Base-by-base conservation (phyloP, 2,329 filamentous ascomycete genomes). In the Cladosporium sp. region DNA sequence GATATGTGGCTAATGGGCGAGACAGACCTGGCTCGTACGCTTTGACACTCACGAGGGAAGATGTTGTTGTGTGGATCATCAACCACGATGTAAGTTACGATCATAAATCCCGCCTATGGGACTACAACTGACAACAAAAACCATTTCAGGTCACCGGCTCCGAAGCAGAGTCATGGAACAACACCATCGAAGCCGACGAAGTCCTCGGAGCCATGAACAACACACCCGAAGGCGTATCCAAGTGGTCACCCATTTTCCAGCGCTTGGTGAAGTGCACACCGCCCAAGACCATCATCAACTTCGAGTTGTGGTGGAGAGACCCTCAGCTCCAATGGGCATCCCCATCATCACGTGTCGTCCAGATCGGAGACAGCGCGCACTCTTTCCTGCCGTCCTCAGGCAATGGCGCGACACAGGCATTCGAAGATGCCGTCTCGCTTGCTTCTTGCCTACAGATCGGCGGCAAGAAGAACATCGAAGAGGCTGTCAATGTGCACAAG, bases 261-360 rank as follows among this genome's bases (percentile, higher is more conserved):
- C 79, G 79, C 2, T 80, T 82, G 1, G 77, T 84, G 18, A 73
- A 76, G 46, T 77, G 77, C 60, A 83, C 66, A 6, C 68, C 68
- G 6, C 64, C 69, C 16, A 58, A 56, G 18, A 57, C 62, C 16
- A 65, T 72, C 16, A 77, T 85, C 1, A 83, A 85, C 70, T 85
- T 83, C 82, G 84, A 84, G 72, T 81, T 85, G n/a, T 82, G 82
- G 62, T 85, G 84, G 69, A 78, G 83, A 49, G 83, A 85, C 67
- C 83, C 83, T 1, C 75, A 85, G 16, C 81, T 83, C 0, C 82
- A 78, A 0, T 85, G 83, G 83, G 78, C 84, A 3, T 83, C 81
- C 0, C 74, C 75, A 16, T 80, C 80, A 63, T 80, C 82, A 56
- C 78, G 79, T 35, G 83, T 86, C 57, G 80, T 80, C 2, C 76